Evolutionary conservation across 1,284 basidiomycete species (phyloP).

Genomic region (Boletus mariae): DNA sequence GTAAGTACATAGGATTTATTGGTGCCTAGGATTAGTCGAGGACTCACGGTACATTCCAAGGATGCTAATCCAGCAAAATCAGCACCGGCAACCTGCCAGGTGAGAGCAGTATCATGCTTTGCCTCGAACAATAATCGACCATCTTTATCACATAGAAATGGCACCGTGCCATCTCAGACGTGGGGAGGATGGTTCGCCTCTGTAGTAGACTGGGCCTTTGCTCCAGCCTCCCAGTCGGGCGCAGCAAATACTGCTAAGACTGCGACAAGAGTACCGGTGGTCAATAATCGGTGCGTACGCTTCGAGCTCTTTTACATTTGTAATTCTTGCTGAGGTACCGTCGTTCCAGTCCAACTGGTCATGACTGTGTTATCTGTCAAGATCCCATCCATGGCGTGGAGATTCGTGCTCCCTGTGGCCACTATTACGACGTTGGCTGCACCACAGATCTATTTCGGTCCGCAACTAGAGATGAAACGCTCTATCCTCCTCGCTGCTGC

Average conservation of each 20-base stretch:
- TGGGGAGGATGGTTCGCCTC: constrained; percentile 27
- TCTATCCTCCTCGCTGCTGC: constrained; percentile 48
- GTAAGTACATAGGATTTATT: constrained; percentile 4
- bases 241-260: not conserved
- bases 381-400: constrained; percentile 32
- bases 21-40: not conserved
- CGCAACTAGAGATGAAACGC: constrained; percentile 38
- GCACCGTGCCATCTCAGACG: not conserved
- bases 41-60: not conserved
- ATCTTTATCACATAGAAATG: constrained; percentile 1
- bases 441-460: constrained; percentile 37
- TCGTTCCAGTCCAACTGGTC: constrained; percentile 27
- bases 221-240: not conserved
- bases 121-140: not conserved
- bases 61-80: not conserved
- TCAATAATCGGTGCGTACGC: constrained; percentile 10
- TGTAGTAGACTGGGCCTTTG: not conserved
- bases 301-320: not conserved
- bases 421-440: constrained; percentile 26
- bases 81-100: constrained; percentile 12
- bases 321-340: constrained; percentile 1
- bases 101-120: constrained; percentile 2
- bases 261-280: not conserved
- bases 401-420: constrained; percentile 34
- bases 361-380: constrained; percentile 39